Conservation (phyloP, 75 land plant genomes). For the Cryptomeria japonica region DNA sequence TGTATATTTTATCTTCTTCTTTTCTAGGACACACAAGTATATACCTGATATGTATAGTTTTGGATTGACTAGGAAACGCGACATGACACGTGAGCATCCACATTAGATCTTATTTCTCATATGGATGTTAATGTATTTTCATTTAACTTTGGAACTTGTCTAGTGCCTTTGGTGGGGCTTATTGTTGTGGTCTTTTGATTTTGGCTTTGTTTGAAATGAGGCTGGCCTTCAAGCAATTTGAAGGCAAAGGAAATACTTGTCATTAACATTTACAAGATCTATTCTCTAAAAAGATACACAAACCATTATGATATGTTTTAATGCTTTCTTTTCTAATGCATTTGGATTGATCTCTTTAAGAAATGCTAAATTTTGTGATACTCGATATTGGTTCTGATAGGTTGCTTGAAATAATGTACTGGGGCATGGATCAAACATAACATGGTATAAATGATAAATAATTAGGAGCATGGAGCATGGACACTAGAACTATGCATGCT, state of each 20-base stretch:
- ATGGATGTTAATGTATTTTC: no score
- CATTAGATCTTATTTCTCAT: no score
- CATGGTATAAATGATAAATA: neutral
- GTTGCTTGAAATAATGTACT: neutral
- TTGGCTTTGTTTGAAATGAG: neutral
- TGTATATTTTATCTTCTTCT: no score
- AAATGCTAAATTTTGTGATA: neutral
- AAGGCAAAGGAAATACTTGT: neutral
- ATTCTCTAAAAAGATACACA: neutral
- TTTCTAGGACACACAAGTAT: no score
- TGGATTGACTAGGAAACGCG: no score
- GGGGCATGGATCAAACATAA: neutral
- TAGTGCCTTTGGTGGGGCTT: neutral
- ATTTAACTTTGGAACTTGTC: neutral
- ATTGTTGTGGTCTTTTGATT: neutral
- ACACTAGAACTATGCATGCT: no score
- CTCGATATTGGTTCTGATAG: neutral
- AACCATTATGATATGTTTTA: neutral
- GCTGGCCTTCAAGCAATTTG: neutral
- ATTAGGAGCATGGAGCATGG: no score
- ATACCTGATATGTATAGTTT: no score
- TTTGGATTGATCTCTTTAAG: neutral
- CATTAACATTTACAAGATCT: neutral
- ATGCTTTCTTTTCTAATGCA: neutral
- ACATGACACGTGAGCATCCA: no score